A percentile compares a stretch with the other conserved stretches of the same genome.
phyloP scores from a whole-genome alignment of 306 rosid species.

The Sicyos baderoa region DNA sequence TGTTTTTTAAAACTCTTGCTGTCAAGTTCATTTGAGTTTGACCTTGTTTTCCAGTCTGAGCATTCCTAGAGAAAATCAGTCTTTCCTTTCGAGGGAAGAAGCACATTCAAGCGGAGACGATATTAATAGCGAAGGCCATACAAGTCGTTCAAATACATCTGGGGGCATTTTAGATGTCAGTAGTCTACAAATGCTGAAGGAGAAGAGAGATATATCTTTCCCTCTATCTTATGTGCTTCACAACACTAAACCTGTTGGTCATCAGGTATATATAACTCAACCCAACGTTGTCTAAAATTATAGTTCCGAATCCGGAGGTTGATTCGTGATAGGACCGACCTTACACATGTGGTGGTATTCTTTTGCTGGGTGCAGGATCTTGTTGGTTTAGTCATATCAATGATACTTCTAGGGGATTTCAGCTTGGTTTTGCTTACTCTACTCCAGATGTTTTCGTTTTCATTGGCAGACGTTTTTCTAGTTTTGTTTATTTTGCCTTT shows the following conservation, averaged over 20 bases:
- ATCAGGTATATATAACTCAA: constrained; percentile 57
- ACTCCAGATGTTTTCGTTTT: constrained; percentile 88
- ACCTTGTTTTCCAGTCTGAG: constrained; percentile 30
- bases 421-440: constrained; percentile 95
- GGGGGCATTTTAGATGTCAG: constrained; percentile 59
- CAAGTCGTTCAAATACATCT: constrained; percentile 40
- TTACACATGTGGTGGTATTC: constrained; percentile 12
- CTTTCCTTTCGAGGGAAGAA: constrained; percentile 37
- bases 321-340: constrained; percentile 1
- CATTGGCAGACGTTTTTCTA: constrained; percentile 77
- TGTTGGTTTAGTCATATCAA: constrained; percentile 92
- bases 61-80: constrained; percentile 36
- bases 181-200: constrained; percentile 63
- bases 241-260: constrained; percentile 94
- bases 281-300: neutral
- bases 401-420: constrained; percentile 96
- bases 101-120: constrained; percentile 30
- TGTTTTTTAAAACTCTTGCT: neutral
- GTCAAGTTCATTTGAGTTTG: neutral
- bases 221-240: constrained; percentile 81
- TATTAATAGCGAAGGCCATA: constrained; percentile 35
- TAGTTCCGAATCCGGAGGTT: neutral
- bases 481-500: constrained; percentile 86
- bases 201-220: constrained; percentile 80
- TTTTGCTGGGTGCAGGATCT: constrained; percentile 72